Percentiles rank a stretch among this genome's conserved stretches.
Evolutionary conservation across 257 asterid genomes (phyloP).

Genomic region (Solanum clarkiae): DNA sequence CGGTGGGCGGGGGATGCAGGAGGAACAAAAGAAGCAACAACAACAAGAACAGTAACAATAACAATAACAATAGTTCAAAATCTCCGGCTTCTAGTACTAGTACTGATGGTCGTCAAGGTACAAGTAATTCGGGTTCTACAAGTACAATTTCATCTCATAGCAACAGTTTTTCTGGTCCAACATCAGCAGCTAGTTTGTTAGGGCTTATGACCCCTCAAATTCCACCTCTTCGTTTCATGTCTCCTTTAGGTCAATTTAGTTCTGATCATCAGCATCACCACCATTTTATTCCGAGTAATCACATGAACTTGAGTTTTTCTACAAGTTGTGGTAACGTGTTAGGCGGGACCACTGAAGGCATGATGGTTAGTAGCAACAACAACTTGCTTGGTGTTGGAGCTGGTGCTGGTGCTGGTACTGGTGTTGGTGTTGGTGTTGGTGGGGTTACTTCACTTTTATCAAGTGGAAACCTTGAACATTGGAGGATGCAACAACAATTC

Average conservation of each 20-base stretch:
- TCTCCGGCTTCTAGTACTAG: conserved; percentile 40
- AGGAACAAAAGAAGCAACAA: conserved; percentile 52
- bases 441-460: conserved; percentile 32
- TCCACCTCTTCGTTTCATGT: conserved; percentile 45
- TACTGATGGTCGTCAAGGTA: conserved; percentile 23
- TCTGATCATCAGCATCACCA: conserved; percentile 13
- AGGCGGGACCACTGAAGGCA: not conserved
- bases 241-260: conserved; percentile 49
- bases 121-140: conserved; percentile 31
- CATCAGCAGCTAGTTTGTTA: conserved; percentile 12
- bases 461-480: conserved; percentile 39
- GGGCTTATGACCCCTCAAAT: conserved; percentile 35
- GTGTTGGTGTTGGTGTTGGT: conserved; percentile 6
- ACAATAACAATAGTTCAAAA: conserved; percentile 24
- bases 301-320: conserved; percentile 17
- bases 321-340: not conserved
- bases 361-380: not conserved
- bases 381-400: conserved; percentile 24
- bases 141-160: conserved; percentile 29
- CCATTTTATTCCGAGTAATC: conserved; percentile 11
- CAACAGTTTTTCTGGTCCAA: not conserved
- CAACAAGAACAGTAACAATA: not conserved
- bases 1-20: conserved; percentile 88
- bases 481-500: conserved; percentile 51
- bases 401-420: conserved; percentile 11